Evolutionary conservation across 192 early-diverging fungal species (phyloP).

Genomic region (Spinellus fusiger): DNA sequence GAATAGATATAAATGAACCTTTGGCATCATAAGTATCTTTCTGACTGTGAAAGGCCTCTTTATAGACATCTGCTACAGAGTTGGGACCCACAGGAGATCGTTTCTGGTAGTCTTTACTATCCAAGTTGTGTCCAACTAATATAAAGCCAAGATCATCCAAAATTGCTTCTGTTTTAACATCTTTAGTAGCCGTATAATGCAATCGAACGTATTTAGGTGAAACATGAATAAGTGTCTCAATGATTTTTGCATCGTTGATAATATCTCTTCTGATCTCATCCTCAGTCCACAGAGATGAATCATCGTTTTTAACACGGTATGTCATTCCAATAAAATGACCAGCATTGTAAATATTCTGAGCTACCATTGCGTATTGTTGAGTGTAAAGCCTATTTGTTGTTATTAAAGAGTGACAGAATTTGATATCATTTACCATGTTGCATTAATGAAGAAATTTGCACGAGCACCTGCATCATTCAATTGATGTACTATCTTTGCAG

Average conservation of each 20-base stretch:
- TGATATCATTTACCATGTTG: slow-evolving; percentile 31
- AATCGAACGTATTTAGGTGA: slow-evolving; percentile 48
- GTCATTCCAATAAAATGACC: slow-evolving; percentile 52
- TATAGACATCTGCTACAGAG: slow-evolving; percentile 34
- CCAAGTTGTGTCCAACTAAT: slow-evolving; percentile 45
- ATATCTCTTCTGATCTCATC: slow-evolving; percentile 38
- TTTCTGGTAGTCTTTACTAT: slow-evolving; percentile 41
- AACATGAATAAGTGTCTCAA: slow-evolving; percentile 35
- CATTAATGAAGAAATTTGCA: slow-evolving; percentile 45
- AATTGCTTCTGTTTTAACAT: slow-evolving; percentile 33
- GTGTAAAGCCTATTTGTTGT: slow-evolving; percentile 35
- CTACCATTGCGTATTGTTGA: slow-evolving; percentile 45
- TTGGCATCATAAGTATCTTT: slow-evolving; percentile 44
- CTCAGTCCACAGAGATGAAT: slow-evolving; percentile 33
- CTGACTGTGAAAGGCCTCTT: slow-evolving; percentile 34
- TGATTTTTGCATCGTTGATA: slow-evolving; percentile 33
- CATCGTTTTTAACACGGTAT: slow-evolving; percentile 42
- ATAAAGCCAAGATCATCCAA: slow-evolving; percentile 37
- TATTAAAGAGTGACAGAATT: neutral
- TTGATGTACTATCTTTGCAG: slow-evolving; percentile 40
- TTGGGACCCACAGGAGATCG: slow-evolving; percentile 11
- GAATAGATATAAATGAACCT: slow-evolving; percentile 40
- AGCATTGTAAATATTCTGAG: slow-evolving; percentile 42
- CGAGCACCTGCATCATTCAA: slow-evolving; percentile 40
- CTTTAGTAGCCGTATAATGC: slow-evolving; percentile 33